Evolutionary conservation across 345 rosid species (phyloP).

Genomic region (Ceriops decandra): DNA sequence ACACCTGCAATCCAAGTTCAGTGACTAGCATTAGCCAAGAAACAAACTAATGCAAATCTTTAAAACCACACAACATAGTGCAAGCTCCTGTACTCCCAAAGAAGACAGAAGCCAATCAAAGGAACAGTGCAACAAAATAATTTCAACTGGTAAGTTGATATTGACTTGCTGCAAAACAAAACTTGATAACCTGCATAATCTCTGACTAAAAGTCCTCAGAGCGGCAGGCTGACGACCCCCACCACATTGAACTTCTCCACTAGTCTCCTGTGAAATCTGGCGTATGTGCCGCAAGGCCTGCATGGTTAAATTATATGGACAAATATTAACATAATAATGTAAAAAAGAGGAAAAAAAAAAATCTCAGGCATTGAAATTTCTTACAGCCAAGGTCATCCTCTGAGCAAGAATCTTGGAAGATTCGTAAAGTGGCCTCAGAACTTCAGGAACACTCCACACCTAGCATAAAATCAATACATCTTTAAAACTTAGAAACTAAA

Average conservation of each 20-base stretch:
- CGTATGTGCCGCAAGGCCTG: constrained; percentile 84
- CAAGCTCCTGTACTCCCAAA: too few species aligned
- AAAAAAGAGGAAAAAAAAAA: neutral
- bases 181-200: constrained; percentile 61
- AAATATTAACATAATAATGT: constrained; percentile 1
- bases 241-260: constrained; percentile 88
- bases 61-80: too few species aligned
- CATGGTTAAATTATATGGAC: neutral
- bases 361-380: constrained; percentile 7
- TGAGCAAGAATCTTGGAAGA: constrained; percentile 94
- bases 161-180: neutral
- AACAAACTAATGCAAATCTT: neutral
- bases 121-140: neutral
- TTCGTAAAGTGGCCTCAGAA: constrained; percentile 90
- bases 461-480: constrained; percentile 14
- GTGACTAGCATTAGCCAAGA: neutral
- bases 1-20: constrained; percentile 52
- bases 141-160: neutral
- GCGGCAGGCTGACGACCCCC: constrained; percentile 96
- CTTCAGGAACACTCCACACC: constrained; percentile 95
- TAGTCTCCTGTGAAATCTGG: constrained; percentile 88
- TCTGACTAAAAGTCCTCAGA: constrained; percentile 87
- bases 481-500: constrained; percentile 6
- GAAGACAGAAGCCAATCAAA: too few species aligned
- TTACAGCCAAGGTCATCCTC: constrained; percentile 87